Evolutionary conservation across 352 stramenopile genomes (phyloP).

Genomic region (Pythium aristosporum): DNA sequence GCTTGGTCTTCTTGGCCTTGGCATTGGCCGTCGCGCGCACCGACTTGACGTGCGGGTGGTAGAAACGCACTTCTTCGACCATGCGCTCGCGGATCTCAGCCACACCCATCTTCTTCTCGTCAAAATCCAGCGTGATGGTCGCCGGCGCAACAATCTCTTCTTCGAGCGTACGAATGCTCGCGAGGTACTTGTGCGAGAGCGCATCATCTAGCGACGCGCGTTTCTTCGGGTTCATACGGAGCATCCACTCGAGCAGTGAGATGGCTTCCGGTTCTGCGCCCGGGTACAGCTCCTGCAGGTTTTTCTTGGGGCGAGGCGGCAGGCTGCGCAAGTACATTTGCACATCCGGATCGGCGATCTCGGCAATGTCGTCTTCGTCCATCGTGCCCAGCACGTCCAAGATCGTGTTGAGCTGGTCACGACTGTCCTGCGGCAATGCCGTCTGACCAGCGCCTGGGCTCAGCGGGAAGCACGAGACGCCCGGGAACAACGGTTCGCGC

Average conservation of each 20-base stretch:
- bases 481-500: constrained; percentile 93
- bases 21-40: constrained; percentile 2
- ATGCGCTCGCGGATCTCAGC: constrained; percentile 80
- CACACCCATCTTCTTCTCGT: constrained; percentile 84
- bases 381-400: constrained; percentile 87
- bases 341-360: constrained; percentile 83
- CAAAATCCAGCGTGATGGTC: constrained; percentile 84
- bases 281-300: constrained; percentile 83
- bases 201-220: constrained; percentile 79
- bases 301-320: constrained; percentile 61
- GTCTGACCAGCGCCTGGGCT: constrained; percentile 75
- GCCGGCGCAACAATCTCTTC: constrained; percentile 83
- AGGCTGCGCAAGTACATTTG: constrained; percentile 81
- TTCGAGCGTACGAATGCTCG: constrained; percentile 81
- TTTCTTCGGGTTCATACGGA: constrained; percentile 86
- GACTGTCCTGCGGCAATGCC: constrained; percentile 78
- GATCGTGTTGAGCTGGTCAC: constrained; percentile 87
- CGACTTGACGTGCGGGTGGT: constrained; percentile 48
- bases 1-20: constrained; percentile 24
- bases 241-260: constrained; percentile 77
- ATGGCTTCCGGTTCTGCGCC: constrained; percentile 81
- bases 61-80: constrained; percentile 75
- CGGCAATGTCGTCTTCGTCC: constrained; percentile 80
- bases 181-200: constrained; percentile 81
- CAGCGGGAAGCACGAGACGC: constrained; percentile 89